Percentiles rank a stretch among this genome's conserved stretches.
phyloP scores from a whole-genome alignment of 108 stramenopile species.

The Cyclostephanos tholiformis region DNA sequence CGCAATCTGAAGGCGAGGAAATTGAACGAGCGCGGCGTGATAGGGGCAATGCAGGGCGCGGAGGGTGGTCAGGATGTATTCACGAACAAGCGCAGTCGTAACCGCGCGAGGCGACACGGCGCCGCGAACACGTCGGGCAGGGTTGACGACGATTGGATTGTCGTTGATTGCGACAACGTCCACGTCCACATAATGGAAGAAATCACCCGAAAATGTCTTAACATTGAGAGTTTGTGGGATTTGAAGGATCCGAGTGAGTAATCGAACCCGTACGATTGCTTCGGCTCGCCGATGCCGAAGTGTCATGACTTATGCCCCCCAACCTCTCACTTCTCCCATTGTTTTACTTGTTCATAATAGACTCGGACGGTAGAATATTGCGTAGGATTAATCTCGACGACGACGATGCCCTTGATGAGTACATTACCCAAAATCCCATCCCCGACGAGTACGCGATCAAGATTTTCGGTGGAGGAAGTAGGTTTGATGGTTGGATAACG shows the following conservation, averaged over 20 bases:
- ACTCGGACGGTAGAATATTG: conserved; percentile 54
- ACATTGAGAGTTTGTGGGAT: conserved; percentile 80
- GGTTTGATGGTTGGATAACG: conserved; percentile 24
- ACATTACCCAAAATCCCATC: conserved; percentile 69
- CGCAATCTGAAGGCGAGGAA: conserved; percentile 70
- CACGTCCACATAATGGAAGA: conserved; percentile 74
- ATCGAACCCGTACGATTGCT: not conserved
- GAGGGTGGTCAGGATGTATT: conserved; percentile 54
- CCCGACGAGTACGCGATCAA: conserved; percentile 56
- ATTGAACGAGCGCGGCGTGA: conserved; percentile 66
- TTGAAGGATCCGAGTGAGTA: conserved; percentile 31
- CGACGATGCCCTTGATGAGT: conserved; percentile 79
- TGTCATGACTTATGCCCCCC: not conserved
- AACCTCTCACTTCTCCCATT: not conserved
- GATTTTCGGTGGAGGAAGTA: conserved; percentile 14
- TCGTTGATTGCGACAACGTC: conserved; percentile 84
- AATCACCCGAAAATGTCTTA: conserved; percentile 53
- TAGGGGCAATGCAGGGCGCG: conserved; percentile 59
- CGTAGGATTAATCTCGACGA: conserved; percentile 50
- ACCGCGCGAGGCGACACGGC: conserved; percentile 35
- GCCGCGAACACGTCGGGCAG: conserved; percentile 25
- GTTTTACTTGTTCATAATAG: not conserved
- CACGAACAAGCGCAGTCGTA: conserved; percentile 43
- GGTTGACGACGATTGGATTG: conserved; percentile 65
- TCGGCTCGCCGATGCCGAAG: not conserved